Conservation (phyloP, 2,329 filamentous ascomycete species). For the Colletotrichum endophyticum region DNA sequence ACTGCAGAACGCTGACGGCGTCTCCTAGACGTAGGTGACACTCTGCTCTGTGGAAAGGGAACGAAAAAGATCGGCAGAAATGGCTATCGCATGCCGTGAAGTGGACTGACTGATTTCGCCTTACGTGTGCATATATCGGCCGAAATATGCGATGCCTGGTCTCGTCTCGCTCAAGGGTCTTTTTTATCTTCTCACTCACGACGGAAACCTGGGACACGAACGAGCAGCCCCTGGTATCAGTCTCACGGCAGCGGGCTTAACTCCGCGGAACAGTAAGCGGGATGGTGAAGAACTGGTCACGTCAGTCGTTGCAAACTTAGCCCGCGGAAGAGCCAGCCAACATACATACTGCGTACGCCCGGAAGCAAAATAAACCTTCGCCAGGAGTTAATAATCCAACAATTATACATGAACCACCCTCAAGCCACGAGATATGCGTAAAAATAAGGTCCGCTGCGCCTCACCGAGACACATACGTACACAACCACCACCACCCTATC, state of each 20-base stretch:
- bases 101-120: neutral
- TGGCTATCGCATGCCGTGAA: neutral
- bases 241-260: neutral
- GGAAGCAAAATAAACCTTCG: neutral
- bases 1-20: neutral
- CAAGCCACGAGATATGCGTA: neutral
- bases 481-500: neutral
- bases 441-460: neutral
- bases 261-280: neutral
- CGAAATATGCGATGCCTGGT: neutral
- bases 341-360: neutral
- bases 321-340: neutral
- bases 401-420: neutral
- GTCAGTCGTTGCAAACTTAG: neutral
- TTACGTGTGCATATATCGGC: neutral
- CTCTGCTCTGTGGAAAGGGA: neutral
- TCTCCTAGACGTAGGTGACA: neutral
- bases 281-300: neutral
- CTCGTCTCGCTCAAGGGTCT: neutral
- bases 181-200: neutral
- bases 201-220: neutral
- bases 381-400: neutral
- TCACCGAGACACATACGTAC: neutral
- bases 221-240: neutral
- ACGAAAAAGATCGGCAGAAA: neutral